Evolutionary conservation across 192 early-diverging fungal species (phyloP), one percentile per base, ranked within the genome.

Genomic region (Linnemannia schmuckeri): DNA sequence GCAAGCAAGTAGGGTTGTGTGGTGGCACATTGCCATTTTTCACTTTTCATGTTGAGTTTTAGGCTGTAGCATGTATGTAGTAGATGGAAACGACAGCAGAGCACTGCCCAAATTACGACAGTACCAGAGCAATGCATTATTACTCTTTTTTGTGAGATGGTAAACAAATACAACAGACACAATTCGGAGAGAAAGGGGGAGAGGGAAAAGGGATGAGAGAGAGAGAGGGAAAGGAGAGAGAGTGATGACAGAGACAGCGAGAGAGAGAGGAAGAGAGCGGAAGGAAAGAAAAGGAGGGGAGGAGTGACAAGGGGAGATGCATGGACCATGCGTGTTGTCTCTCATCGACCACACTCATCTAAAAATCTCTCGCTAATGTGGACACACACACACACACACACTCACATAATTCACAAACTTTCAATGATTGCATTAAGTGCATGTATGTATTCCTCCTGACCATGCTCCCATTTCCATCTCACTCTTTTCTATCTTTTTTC

Each of bases 121-220:
- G 61, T 33, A 66, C 61, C 61, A 4, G 61, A 35, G 27, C 61
- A 30, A 66, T 66, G 61, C 61, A 66, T 66, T 66, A 66, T 66
- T 66, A 66, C 61, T 66, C 61, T 66, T n/a, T 55, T n/a, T 57
- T 57, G 22, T 27, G 55, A 1, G 30, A 57, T 27, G 61, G 61
- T 30, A 71, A 71, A 71, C 10, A 35, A 71, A 71, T 71, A 22
- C 70, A 71, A 71, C 35, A 71, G 40, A 71, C 38, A 68, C 61
- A 33, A 0, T 66, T 66, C 61, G 30, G 61, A 66, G 30, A 33
- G 61, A 66, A 66, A 24, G 30, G 27, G 37, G 17, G 27, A 18
- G 30, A 69, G 69, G 69, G 37, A 22, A 24, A n/a, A 70, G 69
- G 24, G 35, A 41, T 13, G 40, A n/a, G 24, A 71, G 70, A 71